Percentiles rank a stretch among this genome's conserved stretches.
Evolutionary conservation across 257 asterid genomes (phyloP).

Genomic region (Solanum boliviense): DNA sequence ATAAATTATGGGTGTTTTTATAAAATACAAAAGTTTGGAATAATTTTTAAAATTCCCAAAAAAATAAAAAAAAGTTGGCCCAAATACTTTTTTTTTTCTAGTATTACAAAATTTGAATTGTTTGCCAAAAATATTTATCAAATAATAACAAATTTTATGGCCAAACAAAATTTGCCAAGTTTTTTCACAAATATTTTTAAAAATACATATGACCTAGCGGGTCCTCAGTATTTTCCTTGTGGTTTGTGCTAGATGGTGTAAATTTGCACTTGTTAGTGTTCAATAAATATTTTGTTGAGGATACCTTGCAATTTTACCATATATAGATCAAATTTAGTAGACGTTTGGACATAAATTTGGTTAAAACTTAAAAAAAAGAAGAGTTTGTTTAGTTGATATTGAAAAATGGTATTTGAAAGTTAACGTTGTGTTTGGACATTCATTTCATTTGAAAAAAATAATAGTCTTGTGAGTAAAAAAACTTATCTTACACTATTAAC

Average conservation of each 20-base stretch:
- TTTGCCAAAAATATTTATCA: too few species aligned
- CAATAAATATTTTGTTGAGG: not conserved
- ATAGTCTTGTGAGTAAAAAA: not conserved
- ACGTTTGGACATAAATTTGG: not conserved
- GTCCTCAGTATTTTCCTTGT: not conserved
- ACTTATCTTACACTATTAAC: not conserved
- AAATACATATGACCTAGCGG: not conserved
- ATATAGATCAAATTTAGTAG: not conserved
- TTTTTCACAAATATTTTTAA: not conserved
- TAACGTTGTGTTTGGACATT: not conserved
- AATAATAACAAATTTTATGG: not conserved
- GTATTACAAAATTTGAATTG: not conserved
- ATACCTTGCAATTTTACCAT: not conserved
- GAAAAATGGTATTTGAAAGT: not conserved
- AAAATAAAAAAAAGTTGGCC: not conserved
- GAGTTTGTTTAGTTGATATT: not conserved
- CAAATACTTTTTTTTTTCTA: not conserved
- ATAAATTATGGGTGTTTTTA: too few species aligned
- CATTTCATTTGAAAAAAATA: not conserved
- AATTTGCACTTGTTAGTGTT: not conserved
- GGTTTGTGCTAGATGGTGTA: not conserved
- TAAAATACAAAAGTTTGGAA: not conserved
- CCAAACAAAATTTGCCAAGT: not conserved
- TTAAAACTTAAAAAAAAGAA: not conserved
- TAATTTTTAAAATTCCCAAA: not conserved